Evolutionary conservation across 2,329 filamentous ascomycete species (phyloP), one percentile per base, ranked within the genome.

Genomic region (Arachnopeziza araneosa): DNA sequence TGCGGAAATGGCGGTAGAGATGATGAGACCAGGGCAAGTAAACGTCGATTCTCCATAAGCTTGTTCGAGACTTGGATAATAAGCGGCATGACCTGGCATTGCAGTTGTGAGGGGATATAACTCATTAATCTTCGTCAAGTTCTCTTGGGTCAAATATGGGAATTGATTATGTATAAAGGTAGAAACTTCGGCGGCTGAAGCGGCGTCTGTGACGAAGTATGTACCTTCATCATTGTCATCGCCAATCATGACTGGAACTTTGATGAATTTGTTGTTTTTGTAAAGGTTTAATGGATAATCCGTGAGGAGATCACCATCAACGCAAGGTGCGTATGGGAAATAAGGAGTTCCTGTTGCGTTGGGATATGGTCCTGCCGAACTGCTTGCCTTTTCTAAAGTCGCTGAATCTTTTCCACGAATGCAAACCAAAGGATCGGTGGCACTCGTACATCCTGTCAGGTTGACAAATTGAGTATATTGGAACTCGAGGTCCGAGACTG

Each of bases 31-130:
- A 17, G 55, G 55, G 32, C 55, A 56, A 2, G 48, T 51, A 56
- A 56, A 56, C 5, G 48, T 56, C 19, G 55, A 48, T 22, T 56
- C 55, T 24, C 55, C 55, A 32, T 51, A 56, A 17, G 55, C 55
- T n/a, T 26, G 24, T 9, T 48, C 7, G 78, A 71, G 0, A 82
- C 68, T 10, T 76, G 76, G 24, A 76, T 69, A 2, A 75, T 72
- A 83, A 1, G 84, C 81, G 6, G 79, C 78, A 17, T 75, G 76
- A 56, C 84, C 80, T 56, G 83, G 81, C 71, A 78, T 85, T 66
- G 83, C 75, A 8, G 71, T 69, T 1, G 80, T 80, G 44, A 72
- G n/a, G 30, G 56, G 50, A 48, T 57, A 3, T 73, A 73, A 1
- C 54, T 70, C 70, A 4, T 73, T 72, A 1, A 68, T 60, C 62